These are phyloP conservation scores for Suillus brevipes DNA, from an alignment of 768 basidiomycete species.

Conservation along the genomic window DNA sequence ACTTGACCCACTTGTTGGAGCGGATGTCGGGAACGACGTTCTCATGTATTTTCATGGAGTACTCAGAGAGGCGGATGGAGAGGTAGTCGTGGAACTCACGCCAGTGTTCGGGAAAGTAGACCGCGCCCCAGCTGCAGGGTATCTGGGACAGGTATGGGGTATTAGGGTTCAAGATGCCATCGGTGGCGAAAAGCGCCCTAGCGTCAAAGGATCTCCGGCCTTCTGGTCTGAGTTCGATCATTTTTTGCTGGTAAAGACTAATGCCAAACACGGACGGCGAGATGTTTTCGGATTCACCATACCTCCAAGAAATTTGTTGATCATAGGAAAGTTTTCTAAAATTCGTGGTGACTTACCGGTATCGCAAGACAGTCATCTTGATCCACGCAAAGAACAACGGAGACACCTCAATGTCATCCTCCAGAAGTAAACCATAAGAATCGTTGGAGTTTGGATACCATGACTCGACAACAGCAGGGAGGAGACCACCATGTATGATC, in stretches of 20 bases:
- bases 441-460: slow-evolving; percentile 81
- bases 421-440: slow-evolving; percentile 76
- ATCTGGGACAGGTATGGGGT: slow-evolving; percentile 84
- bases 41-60: slow-evolving; percentile 30
- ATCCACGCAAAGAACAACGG: slow-evolving; percentile 84
- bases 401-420: slow-evolving; percentile 86
- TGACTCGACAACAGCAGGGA: slow-evolving; percentile 83
- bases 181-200: slow-evolving; percentile 50
- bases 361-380: slow-evolving; percentile 77
- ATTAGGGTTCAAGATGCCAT: slow-evolving; percentile 40
- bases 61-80: slow-evolving; percentile 62
- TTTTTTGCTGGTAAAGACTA: slow-evolving; percentile 86
- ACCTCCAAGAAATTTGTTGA: slow-evolving; percentile 40
- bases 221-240: slow-evolving; percentile 66
- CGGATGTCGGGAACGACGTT: slow-evolving; percentile 71
- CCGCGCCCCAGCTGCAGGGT: slow-evolving; percentile 90
- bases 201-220: slow-evolving; percentile 73
- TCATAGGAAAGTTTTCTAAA: background rate
- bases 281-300: slow-evolving; percentile 44
- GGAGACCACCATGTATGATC: slow-evolving; percentile 74
- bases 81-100: slow-evolving; percentile 83
- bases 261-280: slow-evolving; percentile 68
- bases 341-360: slow-evolving; percentile 50
- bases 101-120: slow-evolving; percentile 91
- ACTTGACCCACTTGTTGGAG: slow-evolving; percentile 77